Evolutionary conservation across 257 asterid species (phyloP).

Genomic region (Solanum arcanum): DNA sequence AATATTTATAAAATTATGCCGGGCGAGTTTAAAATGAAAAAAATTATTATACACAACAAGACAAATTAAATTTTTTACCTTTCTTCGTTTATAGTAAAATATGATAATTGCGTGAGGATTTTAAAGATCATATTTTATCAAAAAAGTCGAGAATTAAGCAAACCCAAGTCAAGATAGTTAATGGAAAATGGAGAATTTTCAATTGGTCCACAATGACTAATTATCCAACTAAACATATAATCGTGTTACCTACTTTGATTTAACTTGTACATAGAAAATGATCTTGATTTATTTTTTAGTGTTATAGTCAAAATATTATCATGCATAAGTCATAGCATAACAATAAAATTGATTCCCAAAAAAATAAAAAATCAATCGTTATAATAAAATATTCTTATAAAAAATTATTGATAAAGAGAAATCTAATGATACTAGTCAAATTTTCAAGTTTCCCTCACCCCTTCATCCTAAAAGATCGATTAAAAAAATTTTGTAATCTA

Average conservation of each 20-base stretch:
- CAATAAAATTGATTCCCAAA: neutral
- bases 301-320: neutral
- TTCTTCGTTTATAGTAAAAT: neutral
- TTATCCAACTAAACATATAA: neutral
- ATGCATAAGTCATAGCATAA: neutral
- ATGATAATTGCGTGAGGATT: neutral
- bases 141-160: neutral
- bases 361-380: neutral
- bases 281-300: no score
- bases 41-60: no score
- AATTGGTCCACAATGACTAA: neutral
- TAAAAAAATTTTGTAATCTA: neutral
- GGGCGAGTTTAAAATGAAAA: no score
- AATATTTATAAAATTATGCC: fast-evolving
- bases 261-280: neutral
- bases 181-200: neutral
- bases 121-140: neutral
- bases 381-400: neutral
- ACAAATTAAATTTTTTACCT: neutral
- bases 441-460: no score
- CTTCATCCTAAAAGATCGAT: neutral
- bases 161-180: neutral
- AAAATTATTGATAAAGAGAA: neutral
- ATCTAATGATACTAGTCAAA: neutral
- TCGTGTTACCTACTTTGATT: neutral